Conservation (phyloP, 768 basidiomycete species). For the Boletus bicolor region DNA sequence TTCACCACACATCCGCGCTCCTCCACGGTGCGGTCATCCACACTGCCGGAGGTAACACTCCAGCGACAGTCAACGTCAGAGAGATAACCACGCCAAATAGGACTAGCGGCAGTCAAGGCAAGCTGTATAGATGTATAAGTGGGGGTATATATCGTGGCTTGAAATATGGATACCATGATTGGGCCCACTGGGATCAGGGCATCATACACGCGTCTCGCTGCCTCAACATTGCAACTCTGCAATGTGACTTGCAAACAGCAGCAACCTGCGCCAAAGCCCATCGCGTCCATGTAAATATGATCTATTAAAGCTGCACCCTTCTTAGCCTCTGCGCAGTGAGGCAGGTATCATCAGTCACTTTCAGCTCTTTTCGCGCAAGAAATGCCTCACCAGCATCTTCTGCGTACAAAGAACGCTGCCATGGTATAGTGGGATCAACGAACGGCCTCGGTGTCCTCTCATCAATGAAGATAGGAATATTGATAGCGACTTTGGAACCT, state of each 20-base stretch:
- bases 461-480: conserved; percentile 91
- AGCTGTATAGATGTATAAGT: conserved; percentile 50
- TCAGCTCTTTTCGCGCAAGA: conserved; percentile 4
- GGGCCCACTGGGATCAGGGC: conserved; percentile 94
- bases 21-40: conserved; percentile 94
- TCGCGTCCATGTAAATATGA: conserved; percentile 97
- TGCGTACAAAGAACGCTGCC: conserved; percentile 75
- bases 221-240: conserved; percentile 91
- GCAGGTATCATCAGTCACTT: conserved; percentile 4
- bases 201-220: conserved; percentile 92
- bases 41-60: conserved; percentile 98
- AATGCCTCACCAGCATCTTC: conserved; percentile 72
- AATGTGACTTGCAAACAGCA: conserved; percentile 97
- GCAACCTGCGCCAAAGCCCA: conserved; percentile 99
- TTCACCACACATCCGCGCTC: conserved; percentile 80
- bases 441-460: conserved; percentile 84
- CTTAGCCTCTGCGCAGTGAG: conserved; percentile 64
- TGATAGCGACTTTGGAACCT: conserved; percentile 93
- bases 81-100: conserved; percentile 90
- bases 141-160: neutral
- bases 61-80: conserved; percentile 98
- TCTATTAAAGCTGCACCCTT: conserved; percentile 83
- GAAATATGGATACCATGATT: conserved; percentile 66
- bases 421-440: conserved; percentile 89
- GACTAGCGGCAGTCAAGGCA: conserved; percentile 91